Conservation (phyloP, 768 basidiomycete genomes). For the Amanita pseudoporphyria region DNA sequence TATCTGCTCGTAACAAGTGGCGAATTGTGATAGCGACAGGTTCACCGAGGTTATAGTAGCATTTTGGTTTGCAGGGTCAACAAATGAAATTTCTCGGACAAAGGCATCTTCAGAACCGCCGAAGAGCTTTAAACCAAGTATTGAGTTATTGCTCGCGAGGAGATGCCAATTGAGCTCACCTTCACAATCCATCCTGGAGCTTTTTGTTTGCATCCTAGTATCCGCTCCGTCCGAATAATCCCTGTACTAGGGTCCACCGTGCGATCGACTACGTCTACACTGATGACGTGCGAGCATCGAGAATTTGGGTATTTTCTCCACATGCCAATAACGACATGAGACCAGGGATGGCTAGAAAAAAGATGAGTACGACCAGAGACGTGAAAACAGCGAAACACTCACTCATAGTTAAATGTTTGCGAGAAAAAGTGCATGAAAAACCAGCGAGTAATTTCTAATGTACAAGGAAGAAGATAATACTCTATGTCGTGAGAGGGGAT, state of each 20-base stretch:
- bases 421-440: slow-evolving; percentile 75
- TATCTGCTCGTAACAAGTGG: slow-evolving; percentile 86
- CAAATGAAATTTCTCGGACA: slow-evolving; percentile 89
- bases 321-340: slow-evolving; percentile 86
- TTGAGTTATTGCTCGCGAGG: background rate
- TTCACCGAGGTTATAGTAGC: slow-evolving; percentile 89
- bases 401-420: slow-evolving; percentile 80
- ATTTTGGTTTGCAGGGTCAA: slow-evolving; percentile 74
- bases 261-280: slow-evolving; percentile 81
- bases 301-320: slow-evolving; percentile 97
- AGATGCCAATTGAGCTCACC: slow-evolving; percentile 34
- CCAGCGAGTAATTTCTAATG: background rate
- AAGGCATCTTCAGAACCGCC: slow-evolving; percentile 93
- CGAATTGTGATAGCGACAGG: slow-evolving; percentile 90
- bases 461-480: background rate
- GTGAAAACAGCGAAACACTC: slow-evolving; percentile 22
- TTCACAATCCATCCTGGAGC: slow-evolving; percentile 89
- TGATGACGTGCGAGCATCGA: slow-evolving; percentile 81
- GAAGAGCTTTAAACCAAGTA: slow-evolving; percentile 50
- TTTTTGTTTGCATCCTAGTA: slow-evolving; percentile 88
- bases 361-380: slow-evolving; percentile 3
- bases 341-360: slow-evolving; percentile 69
- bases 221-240: slow-evolving; percentile 83
- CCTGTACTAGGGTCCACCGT: slow-evolving; percentile 77
- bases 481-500: background rate